Conservation (phyloP, 78 protist species). For the Dictyostelium purpureum region DNA sequence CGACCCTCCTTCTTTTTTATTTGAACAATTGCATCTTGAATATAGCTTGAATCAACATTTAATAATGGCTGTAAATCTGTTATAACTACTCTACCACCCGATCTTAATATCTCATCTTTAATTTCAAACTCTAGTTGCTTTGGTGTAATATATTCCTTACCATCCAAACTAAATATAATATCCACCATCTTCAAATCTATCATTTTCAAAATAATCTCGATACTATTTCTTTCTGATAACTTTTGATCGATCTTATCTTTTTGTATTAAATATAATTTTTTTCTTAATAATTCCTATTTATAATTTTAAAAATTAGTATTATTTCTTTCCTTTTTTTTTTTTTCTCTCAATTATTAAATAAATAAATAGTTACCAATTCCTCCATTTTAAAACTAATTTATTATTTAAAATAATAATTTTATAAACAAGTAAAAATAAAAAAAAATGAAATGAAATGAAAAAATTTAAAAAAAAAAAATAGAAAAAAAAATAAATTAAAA, state of each 20-base stretch:
- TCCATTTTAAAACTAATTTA: too few species aligned
- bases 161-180: conserved; percentile 79
- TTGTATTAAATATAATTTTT: conserved; percentile 45
- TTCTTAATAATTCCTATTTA: conserved; percentile 45
- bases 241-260: conserved; percentile 20
- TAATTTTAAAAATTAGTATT: too few species aligned
- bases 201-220: conserved; percentile 82
- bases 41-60: conserved; percentile 75
- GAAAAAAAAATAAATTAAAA: neutral
- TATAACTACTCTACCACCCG: conserved; percentile 83
- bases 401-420: too few species aligned
- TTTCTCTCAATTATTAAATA: neutral
- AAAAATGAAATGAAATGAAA: neutral
- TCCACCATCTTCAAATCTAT: conserved; percentile 59
- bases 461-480: neutral
- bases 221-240: conserved; percentile 86
- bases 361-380: neutral
- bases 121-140: conserved; percentile 84
- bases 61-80: conserved; percentile 78
- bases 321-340: neutral
- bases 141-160: conserved; percentile 88
- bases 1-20: conserved; percentile 16
- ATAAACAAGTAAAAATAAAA: neutral
- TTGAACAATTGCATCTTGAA: conserved; percentile 33
- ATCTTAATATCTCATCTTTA: conserved; percentile 75